Conservation (phyloP, 257 asterid genomes). For the Gentiana dahurica region DNA sequence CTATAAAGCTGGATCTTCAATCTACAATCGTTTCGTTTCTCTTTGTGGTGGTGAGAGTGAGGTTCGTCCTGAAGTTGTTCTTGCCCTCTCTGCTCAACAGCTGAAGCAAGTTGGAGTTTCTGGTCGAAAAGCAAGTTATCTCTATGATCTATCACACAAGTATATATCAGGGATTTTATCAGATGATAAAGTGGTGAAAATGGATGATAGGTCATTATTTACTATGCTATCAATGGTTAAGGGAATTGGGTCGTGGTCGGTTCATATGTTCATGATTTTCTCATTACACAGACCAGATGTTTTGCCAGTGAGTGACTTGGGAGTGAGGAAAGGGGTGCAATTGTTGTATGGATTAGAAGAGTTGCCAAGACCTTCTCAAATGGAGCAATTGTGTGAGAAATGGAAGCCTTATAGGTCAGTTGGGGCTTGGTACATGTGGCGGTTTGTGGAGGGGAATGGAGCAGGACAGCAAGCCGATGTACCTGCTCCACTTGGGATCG, state of each 20-base stretch:
- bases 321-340: conserved; percentile 96
- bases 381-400: conserved; percentile 86
- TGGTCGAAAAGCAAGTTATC: conserved; percentile 77
- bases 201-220: conserved; percentile 87
- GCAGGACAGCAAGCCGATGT: conserved; percentile 28
- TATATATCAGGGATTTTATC: conserved; percentile 71
- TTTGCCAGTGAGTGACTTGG: conserved; percentile 85
- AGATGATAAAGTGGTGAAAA: conserved; percentile 67
- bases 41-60: conserved; percentile 67
- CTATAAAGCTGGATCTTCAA: conserved; percentile 70
- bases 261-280: conserved; percentile 94
- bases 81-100: conserved; percentile 63
- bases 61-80: conserved; percentile 62
- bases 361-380: conserved; percentile 77
- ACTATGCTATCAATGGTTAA: conserved; percentile 97
- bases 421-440: conserved; percentile 99
- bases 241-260: conserved; percentile 98
- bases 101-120: conserved; percentile 90
- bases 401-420: conserved; percentile 95
- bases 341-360: conserved; percentile 69
- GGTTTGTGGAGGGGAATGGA: conserved; percentile 68
- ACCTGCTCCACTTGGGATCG: conserved; percentile 31
- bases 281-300: conserved; percentile 92
- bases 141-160: conserved; percentile 72
- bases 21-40: conserved; percentile 65